phyloP scores from a whole-genome alignment of 352 stramenopile species.

The Phytophthora pseudosyringae region DNA sequence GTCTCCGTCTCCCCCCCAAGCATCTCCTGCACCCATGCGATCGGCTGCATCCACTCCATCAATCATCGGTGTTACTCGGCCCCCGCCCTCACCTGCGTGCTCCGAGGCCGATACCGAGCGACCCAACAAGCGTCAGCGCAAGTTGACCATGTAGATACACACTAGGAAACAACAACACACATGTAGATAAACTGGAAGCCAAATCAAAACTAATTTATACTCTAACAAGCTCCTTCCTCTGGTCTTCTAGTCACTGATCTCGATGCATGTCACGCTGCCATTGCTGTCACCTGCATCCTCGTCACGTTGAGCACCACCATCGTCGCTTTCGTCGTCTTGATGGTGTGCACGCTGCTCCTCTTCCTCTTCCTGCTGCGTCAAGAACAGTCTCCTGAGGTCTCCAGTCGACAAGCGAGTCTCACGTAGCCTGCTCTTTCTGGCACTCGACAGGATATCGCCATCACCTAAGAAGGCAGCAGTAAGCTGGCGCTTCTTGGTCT shows the following conservation, averaged over 20 bases:
- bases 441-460: constrained; percentile 21
- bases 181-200: constrained; percentile 34
- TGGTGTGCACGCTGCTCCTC: constrained; percentile 18
- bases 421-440: constrained; percentile 33
- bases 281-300: constrained; percentile 19
- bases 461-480: constrained; percentile 80
- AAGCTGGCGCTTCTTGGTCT: constrained; percentile 88
- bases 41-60: constrained; percentile 21
- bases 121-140: constrained; percentile 38
- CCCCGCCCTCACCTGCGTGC: constrained; percentile 32
- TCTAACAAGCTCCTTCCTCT: constrained; percentile 8
- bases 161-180: constrained; percentile 30
- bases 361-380: constrained; percentile 39
- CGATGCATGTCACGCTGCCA: constrained; percentile 39
- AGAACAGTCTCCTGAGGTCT: constrained; percentile 61
- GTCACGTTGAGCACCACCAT: background rate
- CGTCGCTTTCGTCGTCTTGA: constrained; percentile 1
- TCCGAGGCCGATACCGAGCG: constrained; percentile 29
- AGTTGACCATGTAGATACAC: constrained; percentile 36
- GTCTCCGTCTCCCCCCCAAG: constrained; percentile 39
- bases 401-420: constrained; percentile 45
- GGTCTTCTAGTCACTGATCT: constrained; percentile 36
- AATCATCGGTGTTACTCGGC: constrained; percentile 35
- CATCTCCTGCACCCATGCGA: constrained; percentile 22
- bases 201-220: constrained; percentile 44